Evolutionary conservation across 345 rosid genomes (phyloP).

Genomic region (Streptanthus diversifolius): DNA sequence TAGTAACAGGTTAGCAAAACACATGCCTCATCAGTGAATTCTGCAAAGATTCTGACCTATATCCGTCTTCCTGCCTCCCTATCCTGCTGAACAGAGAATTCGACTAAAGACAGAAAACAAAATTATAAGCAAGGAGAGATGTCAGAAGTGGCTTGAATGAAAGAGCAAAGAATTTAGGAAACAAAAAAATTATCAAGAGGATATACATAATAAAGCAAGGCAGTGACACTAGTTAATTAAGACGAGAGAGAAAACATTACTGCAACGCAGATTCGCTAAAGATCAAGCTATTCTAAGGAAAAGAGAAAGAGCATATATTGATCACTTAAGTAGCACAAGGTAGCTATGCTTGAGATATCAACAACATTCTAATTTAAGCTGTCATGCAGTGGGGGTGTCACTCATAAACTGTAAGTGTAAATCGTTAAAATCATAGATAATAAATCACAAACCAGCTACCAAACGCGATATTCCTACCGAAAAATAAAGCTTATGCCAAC

Average conservation of each 20-base stretch:
- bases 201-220: conserved; percentile 42
- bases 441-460: conserved; percentile 22
- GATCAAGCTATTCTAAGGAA: neutral
- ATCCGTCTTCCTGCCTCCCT: conserved; percentile 44
- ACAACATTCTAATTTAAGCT: neutral
- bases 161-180: conserved; percentile 24
- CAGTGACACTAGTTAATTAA: conserved; percentile 37
- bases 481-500: neutral
- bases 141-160: conserved; percentile 28
- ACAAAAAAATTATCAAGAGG: conserved; percentile 32
- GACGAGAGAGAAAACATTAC: neutral
- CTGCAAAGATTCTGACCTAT: conserved; percentile 62
- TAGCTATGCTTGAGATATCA: neutral
- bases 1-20: conserved; percentile 36
- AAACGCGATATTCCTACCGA: neutral
- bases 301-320: neutral
- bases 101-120: conserved; percentile 30
- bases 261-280: neutral
- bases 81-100: conserved; percentile 34
- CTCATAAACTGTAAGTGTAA: neutral
- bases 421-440: neutral
- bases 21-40: conserved; percentile 52
- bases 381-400: neutral
- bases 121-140: neutral
- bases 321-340: neutral